Base-by-base conservation (phyloP, 495 filamentous ascomycete genomes). In the Trichoderma asperelloides region DNA sequence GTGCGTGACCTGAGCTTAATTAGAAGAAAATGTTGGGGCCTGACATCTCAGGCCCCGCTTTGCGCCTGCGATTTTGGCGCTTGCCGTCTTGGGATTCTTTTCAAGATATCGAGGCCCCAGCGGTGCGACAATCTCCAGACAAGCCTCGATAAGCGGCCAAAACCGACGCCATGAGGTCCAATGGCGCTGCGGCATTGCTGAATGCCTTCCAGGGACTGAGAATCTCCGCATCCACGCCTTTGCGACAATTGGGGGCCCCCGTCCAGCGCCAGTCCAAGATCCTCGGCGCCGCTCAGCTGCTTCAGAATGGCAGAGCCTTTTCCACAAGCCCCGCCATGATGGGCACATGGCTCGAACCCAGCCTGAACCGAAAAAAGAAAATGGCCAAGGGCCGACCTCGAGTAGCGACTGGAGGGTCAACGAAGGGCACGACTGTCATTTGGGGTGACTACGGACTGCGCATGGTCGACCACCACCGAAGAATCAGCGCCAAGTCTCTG, bases 381-480 rank as follows among this genome's bases (percentile, higher is more conserved):
- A 93, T 94, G 70, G 89, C 90, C 73, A 98, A 97, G 80, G 96
- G 95, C 40, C 88, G 91, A 2, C 87, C 90, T 55, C 86, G 92
- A 71, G 91, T 98, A 51, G 85, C 89, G 47, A 99, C 93, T 1
- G 96, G 95, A 40, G 96, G 95, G 64, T 93, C 90, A 49, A 87
- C 84, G 11, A 91, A 94, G 68, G 95, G 95, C 68, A 99, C 95
- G 63, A 98, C 94, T 1, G 90, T 99, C 15, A 84, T 93, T 64
- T 97, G 93, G 93, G 95, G 95, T 65, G 94, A 98, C 77, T 98
- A 93, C 73, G 95, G 95, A 18, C 77, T 99, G 73, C 92, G 95
- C 57, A 92, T 99, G 87, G 87, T 84, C 68, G 93, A 98, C 78
- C 91, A 98, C 75, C 90, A 96, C 78, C 90, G 93, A 41, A 86